Evolutionary conservation across 257 asterid genomes (phyloP), one percentile per base, ranked within the genome.

Genomic region (Scutellaria barbata): DNA sequence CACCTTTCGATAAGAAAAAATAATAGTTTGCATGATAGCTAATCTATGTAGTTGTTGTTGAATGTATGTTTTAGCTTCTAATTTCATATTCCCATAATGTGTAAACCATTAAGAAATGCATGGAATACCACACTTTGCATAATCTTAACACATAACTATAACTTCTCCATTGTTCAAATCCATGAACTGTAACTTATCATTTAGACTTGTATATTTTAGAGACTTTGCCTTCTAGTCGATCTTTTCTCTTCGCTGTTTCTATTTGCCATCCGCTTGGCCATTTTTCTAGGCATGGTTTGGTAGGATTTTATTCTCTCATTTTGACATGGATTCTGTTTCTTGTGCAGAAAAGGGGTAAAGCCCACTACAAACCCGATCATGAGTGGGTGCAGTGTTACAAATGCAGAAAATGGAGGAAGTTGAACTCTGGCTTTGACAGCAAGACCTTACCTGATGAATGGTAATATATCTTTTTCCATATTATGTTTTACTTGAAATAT

Each of bases 321-420:
- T 16, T 71, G 43, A 78, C 45, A 69, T 60, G 63, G 17, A 65
- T 68, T 76, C 59, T 71, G 45, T 54, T 72, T 67, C 54, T 79
- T 46, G 39, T 73, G 71, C 84, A 90, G 97, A 73, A 63, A 61
- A 86, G 65, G 74, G 79, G 85, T 33, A 79, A 63, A 63, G 76
- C 85, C 42, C 58, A 66, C 20, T 71, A 63, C 66, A 88, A 87
- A 72, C 94, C 96, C 30, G 97, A 90, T 76, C 64, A 85, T 43
- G 96, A 90, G 39, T 90, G 97, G 97, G 94, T 90, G 67, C 96
- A 86, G 76, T 90, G 97, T 68, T 85, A 88, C 83, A 87, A 88
- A 81, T 90, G 97, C 80, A 83, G 97, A 71, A 90, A 90, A 75
- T 90, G 97, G 97, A 85, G 96, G 75, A 80, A 72, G 82, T 57